Base-by-base conservation (phyloP, 306 rosid species). In the Glycine tomentella region DNA sequence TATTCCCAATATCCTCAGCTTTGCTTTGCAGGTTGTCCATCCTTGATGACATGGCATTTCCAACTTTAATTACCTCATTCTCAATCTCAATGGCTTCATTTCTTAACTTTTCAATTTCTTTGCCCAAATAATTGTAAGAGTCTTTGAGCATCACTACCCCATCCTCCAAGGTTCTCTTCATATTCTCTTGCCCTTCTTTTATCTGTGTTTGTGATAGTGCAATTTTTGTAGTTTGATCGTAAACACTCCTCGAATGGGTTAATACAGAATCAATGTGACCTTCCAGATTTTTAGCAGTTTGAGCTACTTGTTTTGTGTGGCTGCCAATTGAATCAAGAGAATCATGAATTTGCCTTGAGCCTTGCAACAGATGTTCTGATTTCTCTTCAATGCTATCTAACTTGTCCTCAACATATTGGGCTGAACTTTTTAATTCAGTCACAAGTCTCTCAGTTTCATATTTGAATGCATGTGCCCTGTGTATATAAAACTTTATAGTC, bases 391-490 rank as follows among this genome's bases (percentile, higher is more conserved):
- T 90, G 40, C 52, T 71, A 55, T 87, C 95, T 72, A 94, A 78
- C 65, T 88, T 92, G 76, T 74, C 90, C 84, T 92, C 97, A 15
- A 87, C 97, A 76, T 89, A 84, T 3, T 85, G 84, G 1, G 98
- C 90, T 1, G 95, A 92, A 52, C 55, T 78, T 82, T 86, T 94
- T 52, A 94, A 79, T 15, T 92, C 97, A 59, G 90, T 92, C 81
- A 92, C 94, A 59, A 95, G 86, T 84, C 93, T 94, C 89, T 94
- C 95, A 1, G 90, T 89, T 75, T 92, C 93, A 50, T 78, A 88
- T 61, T 88, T 90, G 80, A 95, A 95, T 58, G 91, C 86, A 34
- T 84, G 88, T 57, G 90, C 90, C 88, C 93, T 93, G 57, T 13
- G 9, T 31, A 31, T 42, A 36, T 40, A 72, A 51, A 40, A 79